Evolutionary conservation across 2,329 filamentous ascomycete species (phyloP).

Genomic region (Blastomyces gilchristii): DNA sequence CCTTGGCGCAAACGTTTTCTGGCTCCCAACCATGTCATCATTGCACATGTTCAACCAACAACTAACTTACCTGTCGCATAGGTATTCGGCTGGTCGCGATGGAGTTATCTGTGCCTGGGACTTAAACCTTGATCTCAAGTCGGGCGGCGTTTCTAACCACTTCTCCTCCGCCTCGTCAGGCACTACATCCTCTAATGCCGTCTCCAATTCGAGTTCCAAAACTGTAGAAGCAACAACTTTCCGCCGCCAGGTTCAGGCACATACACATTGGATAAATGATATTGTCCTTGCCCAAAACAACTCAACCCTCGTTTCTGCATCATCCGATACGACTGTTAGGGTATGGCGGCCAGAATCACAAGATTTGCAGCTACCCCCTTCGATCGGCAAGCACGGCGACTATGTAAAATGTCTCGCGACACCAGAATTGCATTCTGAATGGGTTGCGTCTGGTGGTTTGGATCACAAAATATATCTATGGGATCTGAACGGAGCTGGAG

Average conservation of each 20-base stretch:
- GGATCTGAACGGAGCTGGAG: conserved; percentile 81
- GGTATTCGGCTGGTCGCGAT: conserved; percentile 91
- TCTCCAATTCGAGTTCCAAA: conserved; percentile 16
- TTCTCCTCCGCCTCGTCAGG: conserved; percentile 28
- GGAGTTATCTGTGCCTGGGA: conserved; percentile 96
- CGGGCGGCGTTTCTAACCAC: conserved; percentile 14
- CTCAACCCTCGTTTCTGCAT: conserved; percentile 72
- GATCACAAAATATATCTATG: conserved; percentile 88
- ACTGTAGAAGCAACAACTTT: conserved; percentile 41
- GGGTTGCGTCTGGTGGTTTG: conserved; percentile 88
- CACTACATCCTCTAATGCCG: conserved; percentile 14
- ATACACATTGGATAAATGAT: conserved; percentile 96
- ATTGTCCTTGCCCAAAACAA: conserved; percentile 71
- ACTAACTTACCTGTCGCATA: conserved; percentile 29
- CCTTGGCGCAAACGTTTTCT: background rate
- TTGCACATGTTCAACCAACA: background rate
- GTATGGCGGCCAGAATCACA: conserved; percentile 70
- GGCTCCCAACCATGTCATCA: background rate
- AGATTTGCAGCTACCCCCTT: conserved; percentile 52
- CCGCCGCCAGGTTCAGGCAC: conserved; percentile 60
- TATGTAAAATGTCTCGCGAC: conserved; percentile 92
- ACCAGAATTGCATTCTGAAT: conserved; percentile 58
- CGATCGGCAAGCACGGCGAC: conserved; percentile 86
- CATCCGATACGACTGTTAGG: conserved; percentile 89
- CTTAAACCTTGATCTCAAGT: conserved; percentile 58